Evolutionary conservation across 2,329 filamentous ascomycete genomes (phyloP).

Genomic region (Pseudogymnoascus sp.): DNA sequence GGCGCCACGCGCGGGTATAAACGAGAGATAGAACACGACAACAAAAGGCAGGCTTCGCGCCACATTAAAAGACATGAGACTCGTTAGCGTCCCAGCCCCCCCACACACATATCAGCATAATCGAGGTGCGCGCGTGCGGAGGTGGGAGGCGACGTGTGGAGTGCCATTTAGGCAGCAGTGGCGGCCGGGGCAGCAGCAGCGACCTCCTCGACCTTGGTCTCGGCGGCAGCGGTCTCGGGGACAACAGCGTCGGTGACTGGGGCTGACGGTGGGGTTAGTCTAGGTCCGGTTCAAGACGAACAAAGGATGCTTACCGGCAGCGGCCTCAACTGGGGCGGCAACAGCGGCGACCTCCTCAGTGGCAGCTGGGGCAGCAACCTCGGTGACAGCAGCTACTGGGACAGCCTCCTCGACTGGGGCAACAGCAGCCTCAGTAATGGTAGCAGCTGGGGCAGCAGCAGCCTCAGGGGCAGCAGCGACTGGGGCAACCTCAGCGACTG

Average conservation of each 20-base stretch:
- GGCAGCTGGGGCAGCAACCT: slow-evolving; percentile 7
- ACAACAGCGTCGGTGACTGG: slow-evolving; percentile 3
- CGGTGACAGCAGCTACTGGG: slow-evolving; percentile 14
- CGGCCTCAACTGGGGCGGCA: slow-evolving; percentile 10
- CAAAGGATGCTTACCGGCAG: not conserved
- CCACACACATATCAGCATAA: not conserved
- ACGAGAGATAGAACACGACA: slow-evolving; percentile 7
- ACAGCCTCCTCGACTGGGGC: not conserved
- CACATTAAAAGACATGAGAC: not conserved
- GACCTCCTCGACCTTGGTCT: slow-evolving; percentile 15
- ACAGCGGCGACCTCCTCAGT: slow-evolving; percentile 7
- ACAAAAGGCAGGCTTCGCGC: slow-evolving; percentile 5
- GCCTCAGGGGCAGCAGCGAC: slow-evolving; percentile 4
- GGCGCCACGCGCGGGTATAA: slow-evolving; percentile 5
- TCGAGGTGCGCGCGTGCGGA: not conserved
- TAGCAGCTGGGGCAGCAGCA: slow-evolving; percentile 8
- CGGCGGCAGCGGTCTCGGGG: slow-evolving; percentile 12
- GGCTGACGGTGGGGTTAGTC: not conserved
- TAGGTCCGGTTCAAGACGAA: not conserved
- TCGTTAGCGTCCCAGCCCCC: not conserved
- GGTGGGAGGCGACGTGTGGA: not conserved
- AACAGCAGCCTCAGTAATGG: slow-evolving; percentile 14
- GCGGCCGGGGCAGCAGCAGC: slow-evolving; percentile 15
- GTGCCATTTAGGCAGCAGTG: slow-evolving; percentile 5
- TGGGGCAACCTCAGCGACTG: no score